Percentiles rank a stretch among this genome's conserved stretches.
Evolutionary conservation across 73 alveolate species (phyloP).

Genomic region (Stentor coeruleus): DNA sequence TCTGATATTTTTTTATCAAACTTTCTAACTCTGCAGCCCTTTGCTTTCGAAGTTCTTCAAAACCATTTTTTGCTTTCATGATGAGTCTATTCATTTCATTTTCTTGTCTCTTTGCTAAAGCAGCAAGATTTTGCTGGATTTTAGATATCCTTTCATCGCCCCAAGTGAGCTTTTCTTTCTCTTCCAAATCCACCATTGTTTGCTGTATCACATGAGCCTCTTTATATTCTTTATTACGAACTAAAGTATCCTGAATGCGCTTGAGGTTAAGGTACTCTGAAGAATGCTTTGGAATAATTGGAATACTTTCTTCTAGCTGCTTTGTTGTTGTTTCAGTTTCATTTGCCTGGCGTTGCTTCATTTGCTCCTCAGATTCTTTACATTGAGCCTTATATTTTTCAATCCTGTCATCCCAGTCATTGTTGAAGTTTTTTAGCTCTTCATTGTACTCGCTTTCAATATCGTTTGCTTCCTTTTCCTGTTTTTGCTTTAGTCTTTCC

Average conservation of each 20-base stretch:
- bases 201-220: conserved; percentile 61
- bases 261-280: too few relatives aligned
- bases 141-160: conserved; percentile 43
- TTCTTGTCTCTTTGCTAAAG: conserved; percentile 40
- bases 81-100: conserved; percentile 54
- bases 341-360: conserved; percentile 39
- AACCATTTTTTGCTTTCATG: conserved; percentile 44
- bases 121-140: conserved; percentile 34
- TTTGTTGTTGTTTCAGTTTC: conserved; percentile 36
- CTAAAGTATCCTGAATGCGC: too few relatives aligned
- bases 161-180: conserved; percentile 37
- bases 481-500: too few relatives aligned
- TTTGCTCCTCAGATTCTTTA: conserved; percentile 29
- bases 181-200: conserved; percentile 40
- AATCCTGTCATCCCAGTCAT: too few relatives aligned
- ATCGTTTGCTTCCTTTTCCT: too few relatives aligned
- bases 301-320: conserved; percentile 44
- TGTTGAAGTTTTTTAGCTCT: too few relatives aligned
- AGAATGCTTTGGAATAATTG: conserved; percentile 40
- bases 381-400: conserved; percentile 41
- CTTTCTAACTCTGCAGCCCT: conserved; percentile 58
- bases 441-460: too few relatives aligned
- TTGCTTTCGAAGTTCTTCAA: conserved; percentile 41
- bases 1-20: conserved; percentile 67
- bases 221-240: conserved; percentile 35